phyloP scores from a whole-genome alignment of 192 early-diverging fungal genomes.

The Pilobolus umbonatus region DNA sequence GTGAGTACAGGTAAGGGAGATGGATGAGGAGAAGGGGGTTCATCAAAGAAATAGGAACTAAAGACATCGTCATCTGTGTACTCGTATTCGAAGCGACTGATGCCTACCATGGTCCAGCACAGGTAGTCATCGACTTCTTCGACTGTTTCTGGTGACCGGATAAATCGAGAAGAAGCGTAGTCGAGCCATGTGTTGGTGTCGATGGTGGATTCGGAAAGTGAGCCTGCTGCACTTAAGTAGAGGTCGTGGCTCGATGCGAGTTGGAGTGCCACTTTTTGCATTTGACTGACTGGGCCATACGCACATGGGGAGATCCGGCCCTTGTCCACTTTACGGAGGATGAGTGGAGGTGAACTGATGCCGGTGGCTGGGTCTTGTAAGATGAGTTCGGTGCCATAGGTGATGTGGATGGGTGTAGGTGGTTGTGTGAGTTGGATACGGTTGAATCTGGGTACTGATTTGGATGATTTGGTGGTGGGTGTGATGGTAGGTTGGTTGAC shows the following conservation, averaged over 20 bases:
- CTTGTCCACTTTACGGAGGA: conserved; percentile 79
- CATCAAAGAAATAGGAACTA: no score
- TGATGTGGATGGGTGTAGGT: background rate
- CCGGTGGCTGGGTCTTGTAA: conserved; percentile 63
- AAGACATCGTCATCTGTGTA: conserved; percentile 4
- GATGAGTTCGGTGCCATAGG: conserved; percentile 69
- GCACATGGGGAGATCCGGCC: conserved; percentile 63
- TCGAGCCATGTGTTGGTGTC: conserved; percentile 21
- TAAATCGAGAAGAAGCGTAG: conserved; percentile 14
- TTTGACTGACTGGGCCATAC: conserved; percentile 74
- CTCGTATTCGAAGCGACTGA: conserved; percentile 50
- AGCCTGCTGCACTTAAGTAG: conserved; percentile 32
- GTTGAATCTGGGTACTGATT: background rate
- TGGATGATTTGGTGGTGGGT: background rate
- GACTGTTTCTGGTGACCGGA: background rate
- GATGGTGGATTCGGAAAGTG: conserved; percentile 14
- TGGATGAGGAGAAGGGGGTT: conserved; percentile 29
- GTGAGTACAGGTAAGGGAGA: conserved; percentile 36
- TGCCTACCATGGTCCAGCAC: conserved; percentile 84
- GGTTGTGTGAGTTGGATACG: conserved; percentile 3
- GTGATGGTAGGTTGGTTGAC: conserved; percentile 22
- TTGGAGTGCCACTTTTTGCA: conserved; percentile 78
- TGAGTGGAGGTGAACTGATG: conserved; percentile 59
- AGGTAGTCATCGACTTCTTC: conserved; percentile 69
- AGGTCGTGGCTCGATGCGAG: conserved; percentile 27